Conservation (phyloP, 768 basidiomycete species). For the Naganishia randhawae region DNA sequence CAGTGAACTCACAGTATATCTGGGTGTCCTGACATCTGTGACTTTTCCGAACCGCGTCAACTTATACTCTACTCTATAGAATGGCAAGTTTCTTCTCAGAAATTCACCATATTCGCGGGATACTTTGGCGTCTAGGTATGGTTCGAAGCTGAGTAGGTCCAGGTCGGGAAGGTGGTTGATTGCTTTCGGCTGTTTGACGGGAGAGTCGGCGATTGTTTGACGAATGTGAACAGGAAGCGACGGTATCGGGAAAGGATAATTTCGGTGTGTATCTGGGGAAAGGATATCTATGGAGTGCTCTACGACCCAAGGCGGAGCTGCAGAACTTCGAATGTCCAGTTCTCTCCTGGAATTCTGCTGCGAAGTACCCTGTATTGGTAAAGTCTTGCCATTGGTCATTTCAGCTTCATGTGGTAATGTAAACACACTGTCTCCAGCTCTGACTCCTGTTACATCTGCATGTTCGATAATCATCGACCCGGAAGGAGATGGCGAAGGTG, state of each 20-base stretch:
- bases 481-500: constrained; percentile 21
- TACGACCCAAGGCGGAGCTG: background rate
- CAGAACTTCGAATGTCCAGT: background rate
- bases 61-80: constrained; percentile 46
- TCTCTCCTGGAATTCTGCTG: background rate
- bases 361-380: background rate
- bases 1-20: constrained; percentile 35
- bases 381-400: background rate
- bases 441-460: background rate
- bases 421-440: too few relatives aligned
- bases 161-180: constrained; percentile 35
- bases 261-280: constrained; percentile 34
- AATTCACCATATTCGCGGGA: constrained; percentile 37
- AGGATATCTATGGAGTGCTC: background rate
- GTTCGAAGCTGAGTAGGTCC: constrained; percentile 42
- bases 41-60: constrained; percentile 33
- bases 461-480: background rate
- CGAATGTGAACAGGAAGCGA: constrained; percentile 23
- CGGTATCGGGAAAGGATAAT: constrained; percentile 35
- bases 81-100: constrained; percentile 42
- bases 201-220: constrained; percentile 29
- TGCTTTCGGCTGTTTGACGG: constrained; percentile 24
- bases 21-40: constrained; percentile 43
- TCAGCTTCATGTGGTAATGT: background rate
- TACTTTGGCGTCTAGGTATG: constrained; percentile 37